These are phyloP conservation scores for Globisporangium orthogonon DNA, from an alignment of 352 stramenopile genomes.

Conservation along the genomic window DNA sequence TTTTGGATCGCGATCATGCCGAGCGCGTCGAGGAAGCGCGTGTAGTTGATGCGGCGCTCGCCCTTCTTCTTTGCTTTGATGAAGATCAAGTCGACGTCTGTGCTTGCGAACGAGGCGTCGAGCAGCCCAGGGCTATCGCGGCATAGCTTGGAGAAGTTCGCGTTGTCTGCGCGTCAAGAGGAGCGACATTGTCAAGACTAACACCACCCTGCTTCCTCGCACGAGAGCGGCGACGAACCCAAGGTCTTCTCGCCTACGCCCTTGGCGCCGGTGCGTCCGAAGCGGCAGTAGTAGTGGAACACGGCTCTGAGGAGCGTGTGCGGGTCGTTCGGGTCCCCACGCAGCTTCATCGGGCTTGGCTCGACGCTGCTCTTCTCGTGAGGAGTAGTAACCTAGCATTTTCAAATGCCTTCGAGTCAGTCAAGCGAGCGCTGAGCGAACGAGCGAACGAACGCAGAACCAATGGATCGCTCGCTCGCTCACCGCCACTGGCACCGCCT, in stretches of 20 bases:
- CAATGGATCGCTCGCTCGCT: background rate
- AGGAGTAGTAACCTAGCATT: constrained; percentile 5
- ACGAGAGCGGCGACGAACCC: constrained; percentile 20
- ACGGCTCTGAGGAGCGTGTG: constrained; percentile 74
- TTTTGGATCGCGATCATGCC: constrained; percentile 81
- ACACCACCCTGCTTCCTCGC: too few relatives aligned
- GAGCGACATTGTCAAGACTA: too few relatives aligned
- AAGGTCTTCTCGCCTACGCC: constrained; percentile 61
- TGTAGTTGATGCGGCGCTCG: constrained; percentile 78
- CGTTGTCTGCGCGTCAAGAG: constrained; percentile 39
- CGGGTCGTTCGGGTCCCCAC: constrained; percentile 69
- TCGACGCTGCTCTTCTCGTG: constrained; percentile 9
- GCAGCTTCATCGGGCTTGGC: constrained; percentile 26
- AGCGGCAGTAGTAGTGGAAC: constrained; percentile 86
- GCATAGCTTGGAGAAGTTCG: constrained; percentile 84
- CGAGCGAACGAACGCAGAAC: background rate
- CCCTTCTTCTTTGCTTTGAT: constrained; percentile 84
- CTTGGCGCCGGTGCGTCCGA: constrained; percentile 63
- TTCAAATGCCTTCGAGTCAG: background rate
- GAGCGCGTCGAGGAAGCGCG: constrained; percentile 79
- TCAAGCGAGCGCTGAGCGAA: background rate
- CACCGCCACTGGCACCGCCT: constrained; percentile 5
- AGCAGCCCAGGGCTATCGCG: constrained; percentile 68
- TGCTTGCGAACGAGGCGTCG: constrained; percentile 44
- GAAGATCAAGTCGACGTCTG: constrained; percentile 86